Conservation (phyloP, 495 filamentous ascomycete genomes). For the Talaromyces trachyspermus region DNA sequence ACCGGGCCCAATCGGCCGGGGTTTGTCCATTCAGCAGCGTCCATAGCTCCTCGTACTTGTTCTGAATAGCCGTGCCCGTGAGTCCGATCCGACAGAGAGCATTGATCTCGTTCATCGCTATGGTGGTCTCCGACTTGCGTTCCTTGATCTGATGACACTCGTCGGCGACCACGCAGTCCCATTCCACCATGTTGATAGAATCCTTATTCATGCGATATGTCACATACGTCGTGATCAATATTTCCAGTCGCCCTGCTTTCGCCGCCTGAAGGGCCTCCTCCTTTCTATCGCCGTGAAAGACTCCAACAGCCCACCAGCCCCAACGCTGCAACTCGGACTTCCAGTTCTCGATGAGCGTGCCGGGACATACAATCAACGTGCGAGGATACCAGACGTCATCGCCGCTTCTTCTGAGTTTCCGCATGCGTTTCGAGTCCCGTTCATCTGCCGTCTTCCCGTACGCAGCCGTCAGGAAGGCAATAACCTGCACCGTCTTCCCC, state of each 20-base stretch:
- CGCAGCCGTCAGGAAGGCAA: constrained; percentile 84
- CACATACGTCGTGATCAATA: constrained; percentile 88
- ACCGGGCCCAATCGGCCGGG: constrained; percentile 78
- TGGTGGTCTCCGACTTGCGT: constrained; percentile 63
- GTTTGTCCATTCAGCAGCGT: constrained; percentile 95
- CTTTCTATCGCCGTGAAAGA: constrained; percentile 71
- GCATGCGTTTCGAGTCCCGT: constrained; percentile 82
- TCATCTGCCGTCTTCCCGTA: constrained; percentile 95
- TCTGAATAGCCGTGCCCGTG: constrained; percentile 95
- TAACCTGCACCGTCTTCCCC: constrained; percentile 95
- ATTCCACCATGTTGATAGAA: constrained; percentile 74
- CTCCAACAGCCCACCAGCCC: constrained; percentile 92
- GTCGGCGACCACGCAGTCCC: constrained; percentile 97
- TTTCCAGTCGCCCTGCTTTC: constrained; percentile 66
- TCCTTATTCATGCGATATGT: constrained; percentile 75
- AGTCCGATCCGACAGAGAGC: constrained; percentile 87
- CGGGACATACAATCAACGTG: constrained; percentile 81
- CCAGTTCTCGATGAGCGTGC: constrained; percentile 86
- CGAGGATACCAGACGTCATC: constrained; percentile 72
- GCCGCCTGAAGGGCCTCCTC: constrained; percentile 68
- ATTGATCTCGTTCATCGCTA: constrained; percentile 87
- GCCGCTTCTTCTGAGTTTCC: constrained; percentile 64
- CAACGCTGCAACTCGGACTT: constrained; percentile 74
- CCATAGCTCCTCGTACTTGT: constrained; percentile 97
- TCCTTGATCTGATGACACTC: constrained; percentile 95